These are phyloP conservation scores for Pulveroboletus sp. DNA, from an alignment of 768 basidiomycete genomes.

Conservation along the genomic window DNA sequence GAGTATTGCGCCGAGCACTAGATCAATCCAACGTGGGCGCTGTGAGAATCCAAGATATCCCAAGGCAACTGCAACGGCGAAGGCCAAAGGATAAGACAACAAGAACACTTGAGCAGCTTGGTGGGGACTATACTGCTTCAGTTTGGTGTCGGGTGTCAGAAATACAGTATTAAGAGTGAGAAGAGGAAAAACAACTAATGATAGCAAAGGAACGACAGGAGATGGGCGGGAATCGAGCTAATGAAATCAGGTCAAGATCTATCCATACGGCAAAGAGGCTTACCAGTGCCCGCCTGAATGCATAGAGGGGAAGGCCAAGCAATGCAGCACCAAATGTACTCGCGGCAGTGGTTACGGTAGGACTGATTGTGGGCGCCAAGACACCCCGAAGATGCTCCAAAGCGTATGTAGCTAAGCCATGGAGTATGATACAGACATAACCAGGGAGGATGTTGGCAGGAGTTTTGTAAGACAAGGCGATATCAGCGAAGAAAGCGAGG, in stretches of 20 bases:
- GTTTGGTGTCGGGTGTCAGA: constrained; percentile 47
- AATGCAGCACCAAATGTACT: constrained; percentile 59
- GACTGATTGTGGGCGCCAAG: constrained; percentile 54
- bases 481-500: constrained; percentile 57
- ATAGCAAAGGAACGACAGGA: constrained; percentile 51
- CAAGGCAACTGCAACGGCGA: constrained; percentile 45
- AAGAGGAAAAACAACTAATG: constrained; percentile 56
- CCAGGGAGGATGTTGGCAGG: constrained; percentile 47
- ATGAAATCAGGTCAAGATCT: constrained; percentile 8
- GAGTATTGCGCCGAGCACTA: constrained; percentile 51
- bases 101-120: constrained; percentile 54
- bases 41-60: constrained; percentile 65
- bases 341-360: constrained; percentile 50
- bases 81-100: constrained; percentile 52
- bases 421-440: constrained; percentile 59
- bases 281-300: constrained; percentile 56
- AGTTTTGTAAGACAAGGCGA: constrained; percentile 36
- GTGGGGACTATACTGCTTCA: constrained; percentile 42
- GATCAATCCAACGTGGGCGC: constrained; percentile 53
- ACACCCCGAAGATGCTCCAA: constrained; percentile 59
- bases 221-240: constrained; percentile 49
- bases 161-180: constrained; percentile 62
- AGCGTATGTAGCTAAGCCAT: constrained; percentile 56
- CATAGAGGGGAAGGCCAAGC: constrained; percentile 60
- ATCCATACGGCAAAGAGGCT: constrained; percentile 18